Evolutionary conservation across 148 eudicot genomes (phyloP).

Genomic region (Diospyros kaki): DNA sequence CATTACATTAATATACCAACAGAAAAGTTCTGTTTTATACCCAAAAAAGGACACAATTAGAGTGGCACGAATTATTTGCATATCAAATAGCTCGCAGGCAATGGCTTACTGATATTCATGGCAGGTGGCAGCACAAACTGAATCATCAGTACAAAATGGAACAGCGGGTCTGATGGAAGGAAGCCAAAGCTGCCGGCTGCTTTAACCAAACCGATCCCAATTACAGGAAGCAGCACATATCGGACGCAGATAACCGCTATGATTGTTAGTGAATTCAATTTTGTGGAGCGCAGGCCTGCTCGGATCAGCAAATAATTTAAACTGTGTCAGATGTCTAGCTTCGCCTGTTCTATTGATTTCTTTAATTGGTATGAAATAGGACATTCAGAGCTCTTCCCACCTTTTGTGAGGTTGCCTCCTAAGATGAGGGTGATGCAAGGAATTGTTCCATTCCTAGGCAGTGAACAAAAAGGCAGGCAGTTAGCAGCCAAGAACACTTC

Average conservation of each 20-base stretch:
- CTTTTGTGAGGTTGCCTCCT: slow-evolving; percentile 81
- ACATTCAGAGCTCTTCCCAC: slow-evolving; percentile 24
- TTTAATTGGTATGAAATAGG: not conserved
- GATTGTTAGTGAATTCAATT: slow-evolving; percentile 29
- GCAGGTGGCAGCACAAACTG: slow-evolving; percentile 89
- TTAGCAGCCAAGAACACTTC: not conserved
- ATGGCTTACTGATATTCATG: slow-evolving; percentile 59
- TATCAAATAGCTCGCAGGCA: not conserved
- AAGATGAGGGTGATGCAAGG: slow-evolving; percentile 80
- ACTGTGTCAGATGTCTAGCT: not conserved
- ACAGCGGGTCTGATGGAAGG: slow-evolving; percentile 75
- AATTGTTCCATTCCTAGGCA: slow-evolving; percentile 58
- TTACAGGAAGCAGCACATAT: slow-evolving; percentile 54
- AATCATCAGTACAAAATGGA: slow-evolving; percentile 64
- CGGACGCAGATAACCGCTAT: slow-evolving; percentile 51
- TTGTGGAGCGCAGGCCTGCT: slow-evolving; percentile 56
- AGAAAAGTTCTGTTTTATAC: too few species aligned
- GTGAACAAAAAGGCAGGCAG: not conserved
- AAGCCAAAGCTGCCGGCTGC: slow-evolving; percentile 52
- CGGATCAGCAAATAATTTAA: not conserved
- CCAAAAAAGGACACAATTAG: too few species aligned
- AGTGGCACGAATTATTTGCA: not conserved
- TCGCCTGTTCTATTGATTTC: not conserved
- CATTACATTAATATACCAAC: too few species aligned
- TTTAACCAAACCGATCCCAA: slow-evolving; percentile 64